Base-by-base conservation (phyloP, 2,329 filamentous ascomycete genomes). In the Microsporum audouinii region DNA sequence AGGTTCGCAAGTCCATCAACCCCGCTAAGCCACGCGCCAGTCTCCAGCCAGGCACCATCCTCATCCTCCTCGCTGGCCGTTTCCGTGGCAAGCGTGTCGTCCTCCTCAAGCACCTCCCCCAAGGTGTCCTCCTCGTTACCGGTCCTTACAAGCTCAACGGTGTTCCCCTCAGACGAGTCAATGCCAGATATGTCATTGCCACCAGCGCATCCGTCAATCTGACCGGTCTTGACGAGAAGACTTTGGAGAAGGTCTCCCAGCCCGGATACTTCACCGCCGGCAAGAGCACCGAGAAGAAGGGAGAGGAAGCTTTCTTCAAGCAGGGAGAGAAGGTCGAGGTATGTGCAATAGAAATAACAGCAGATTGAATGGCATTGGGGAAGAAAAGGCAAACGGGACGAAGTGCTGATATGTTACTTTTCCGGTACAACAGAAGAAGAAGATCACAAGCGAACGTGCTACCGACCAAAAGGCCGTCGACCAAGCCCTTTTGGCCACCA, bases 91-190 rank as follows among this genome's bases (percentile, higher is more conserved):
- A 99, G 91, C 94, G 94, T 78, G 94, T 99, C 75, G 84, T 99
- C 75, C 91, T 97, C 81, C 88, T 99, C 79, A 97, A 97, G 87
- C 85, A 88, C 80, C 91, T 99, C 76, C 84, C 89, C 76, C 90
- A 96, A 83, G 94, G 94, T 82, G 90, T 96, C 70, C 91, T 99
- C 79, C 90, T 99, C 78, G 91, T 99, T 74, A 99, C 94, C 77
- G 94, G 94, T 74, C 94, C 94, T 77, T 99, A 97, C 89, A 99
- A 97, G 88, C 88, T 99, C 83, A 99, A 99, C 84, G 94, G 94
- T 80, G 94, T 99, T 69, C 94, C 94, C 71, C 88, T 99, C 75
- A 88, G 94, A 81, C 86, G 89, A 78, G 77, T 79, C 64, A 79
- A 79, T 70, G 68, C 77, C 65, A 73, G 77, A 73, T 79, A 79